phyloP scores from a whole-genome alignment of 768 basidiomycete species.

The Lepiota venenata region DNA sequence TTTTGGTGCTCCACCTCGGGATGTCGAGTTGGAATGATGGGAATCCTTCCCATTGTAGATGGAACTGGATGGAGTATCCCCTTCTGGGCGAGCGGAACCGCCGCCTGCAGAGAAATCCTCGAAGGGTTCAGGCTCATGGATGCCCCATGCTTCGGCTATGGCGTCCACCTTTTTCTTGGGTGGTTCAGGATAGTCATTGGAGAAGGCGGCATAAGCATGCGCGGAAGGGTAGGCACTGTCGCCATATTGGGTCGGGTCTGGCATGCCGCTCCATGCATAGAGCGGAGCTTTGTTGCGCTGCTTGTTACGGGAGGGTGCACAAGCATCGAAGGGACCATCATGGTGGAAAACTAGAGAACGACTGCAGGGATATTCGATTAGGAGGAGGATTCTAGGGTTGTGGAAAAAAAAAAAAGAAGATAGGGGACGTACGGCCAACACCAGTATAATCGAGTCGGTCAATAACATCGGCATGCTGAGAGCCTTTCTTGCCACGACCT shows the following conservation, averaged over 20 bases:
- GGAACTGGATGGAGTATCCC: slow-evolving; percentile 62
- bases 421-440: slow-evolving; percentile 62
- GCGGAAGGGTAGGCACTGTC: slow-evolving; percentile 54
- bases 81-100: slow-evolving; percentile 44
- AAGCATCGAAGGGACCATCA: slow-evolving; percentile 90
- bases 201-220: slow-evolving; percentile 42
- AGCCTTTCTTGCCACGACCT: slow-evolving; percentile 62
- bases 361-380: slow-evolving; percentile 21
- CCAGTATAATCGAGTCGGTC: slow-evolving; percentile 86
- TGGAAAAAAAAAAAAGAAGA: slow-evolving; percentile 5
- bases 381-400: slow-evolving; percentile 7
- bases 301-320: slow-evolving; percentile 85
- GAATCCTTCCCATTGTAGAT: slow-evolving; percentile 66
- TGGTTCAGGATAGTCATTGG: slow-evolving; percentile 50
- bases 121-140: slow-evolving; percentile 87
- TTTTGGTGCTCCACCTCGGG: slow-evolving; percentile 36
- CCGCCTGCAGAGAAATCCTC: slow-evolving; percentile 89
- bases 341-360: slow-evolving; percentile 76
- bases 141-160: slow-evolving; percentile 91
- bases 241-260: slow-evolving; percentile 31
- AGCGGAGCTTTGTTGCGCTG: slow-evolving; percentile 79
- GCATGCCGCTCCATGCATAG: slow-evolving; percentile 62
- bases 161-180: slow-evolving; percentile 87
- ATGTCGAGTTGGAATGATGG: slow-evolving; percentile 26
- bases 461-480: slow-evolving; percentile 84